These are phyloP conservation scores for Nepenthes alata DNA, from an alignment of 179 eudicot species.

Conservation along the genomic window DNA sequence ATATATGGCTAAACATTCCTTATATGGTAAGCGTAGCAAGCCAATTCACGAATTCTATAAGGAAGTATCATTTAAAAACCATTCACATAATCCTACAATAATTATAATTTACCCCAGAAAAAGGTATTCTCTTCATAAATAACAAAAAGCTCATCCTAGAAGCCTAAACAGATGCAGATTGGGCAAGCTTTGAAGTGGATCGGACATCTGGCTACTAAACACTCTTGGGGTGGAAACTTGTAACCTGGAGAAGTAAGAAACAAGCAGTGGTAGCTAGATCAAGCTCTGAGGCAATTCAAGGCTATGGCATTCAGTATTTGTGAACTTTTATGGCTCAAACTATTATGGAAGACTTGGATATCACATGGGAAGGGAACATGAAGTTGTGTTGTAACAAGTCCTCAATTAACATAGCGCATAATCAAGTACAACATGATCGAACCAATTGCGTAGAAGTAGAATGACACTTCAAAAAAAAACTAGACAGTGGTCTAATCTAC, in stretches of 20 bases:
- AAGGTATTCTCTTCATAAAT: background rate
- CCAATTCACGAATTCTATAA: background rate
- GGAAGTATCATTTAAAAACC: background rate
- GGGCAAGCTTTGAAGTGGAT: background rate
- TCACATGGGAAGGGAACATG: background rate
- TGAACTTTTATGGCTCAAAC: background rate
- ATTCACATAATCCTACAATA: background rate
- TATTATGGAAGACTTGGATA: background rate
- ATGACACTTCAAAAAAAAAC: slow-evolving; percentile 1
- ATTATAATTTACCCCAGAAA: background rate
- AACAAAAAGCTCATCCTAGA: background rate
- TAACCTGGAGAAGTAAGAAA: background rate
- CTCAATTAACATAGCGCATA: background rate
- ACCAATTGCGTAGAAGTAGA: background rate
- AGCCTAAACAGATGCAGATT: slow-evolving; percentile 1
- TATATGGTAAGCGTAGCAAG: background rate
- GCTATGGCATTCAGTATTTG: background rate
- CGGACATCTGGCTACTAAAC: background rate
- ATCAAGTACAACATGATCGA: background rate
- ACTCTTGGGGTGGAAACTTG: background rate
- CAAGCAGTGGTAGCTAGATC: background rate
- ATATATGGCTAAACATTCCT: background rate
- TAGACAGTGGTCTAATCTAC: background rate
- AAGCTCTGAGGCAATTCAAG: background rate
- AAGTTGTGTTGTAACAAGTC: background rate